These are phyloP conservation scores for Auxenochlorella protothecoides DNA, from an alignment of 139 green algal genomes.

Conservation along the genomic window DNA sequence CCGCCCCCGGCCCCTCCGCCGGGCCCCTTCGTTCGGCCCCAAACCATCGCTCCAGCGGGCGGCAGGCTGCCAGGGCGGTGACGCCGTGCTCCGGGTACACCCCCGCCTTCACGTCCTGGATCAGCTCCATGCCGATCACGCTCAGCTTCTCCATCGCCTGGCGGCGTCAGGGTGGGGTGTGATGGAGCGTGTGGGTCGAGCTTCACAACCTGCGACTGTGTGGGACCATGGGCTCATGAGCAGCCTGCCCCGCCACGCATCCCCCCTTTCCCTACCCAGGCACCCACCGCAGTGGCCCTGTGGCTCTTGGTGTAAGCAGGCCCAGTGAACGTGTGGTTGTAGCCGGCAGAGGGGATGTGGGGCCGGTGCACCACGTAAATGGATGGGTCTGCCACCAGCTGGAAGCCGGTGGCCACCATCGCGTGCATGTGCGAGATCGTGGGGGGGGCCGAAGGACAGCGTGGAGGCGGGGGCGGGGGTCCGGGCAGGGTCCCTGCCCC, in stretches of 20 bases:
- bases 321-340: constrained; percentile 24
- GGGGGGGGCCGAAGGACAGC: not conserved
- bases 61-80: constrained; percentile 1
- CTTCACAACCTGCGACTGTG: too few species aligned
- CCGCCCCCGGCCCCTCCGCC: not conserved
- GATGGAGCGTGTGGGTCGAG: too few species aligned
- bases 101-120: constrained; percentile 12
- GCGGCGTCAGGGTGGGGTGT: not conserved
- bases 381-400: constrained; percentile 12
- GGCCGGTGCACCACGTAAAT: constrained; percentile 28
- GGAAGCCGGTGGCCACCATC: constrained; percentile 1
- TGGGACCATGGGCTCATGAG: too few species aligned
- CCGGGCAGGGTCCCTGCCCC: too few species aligned
- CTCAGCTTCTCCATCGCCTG: constrained; percentile 17
- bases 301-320: constrained; percentile 19
- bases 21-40: not conserved
- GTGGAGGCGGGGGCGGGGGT: too few species aligned
- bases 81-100: constrained; percentile 17
- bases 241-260: too few species aligned
- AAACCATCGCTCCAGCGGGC: not conserved
- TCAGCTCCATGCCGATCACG: constrained; percentile 21
- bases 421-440: constrained; percentile 9
- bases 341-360: constrained; percentile 16
- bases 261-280: too few species aligned
- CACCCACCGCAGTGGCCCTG: constrained; percentile 4